phyloP scores from a whole-genome alignment of 2,329 filamentous ascomycete species.

The Neonectria ditissima region DNA sequence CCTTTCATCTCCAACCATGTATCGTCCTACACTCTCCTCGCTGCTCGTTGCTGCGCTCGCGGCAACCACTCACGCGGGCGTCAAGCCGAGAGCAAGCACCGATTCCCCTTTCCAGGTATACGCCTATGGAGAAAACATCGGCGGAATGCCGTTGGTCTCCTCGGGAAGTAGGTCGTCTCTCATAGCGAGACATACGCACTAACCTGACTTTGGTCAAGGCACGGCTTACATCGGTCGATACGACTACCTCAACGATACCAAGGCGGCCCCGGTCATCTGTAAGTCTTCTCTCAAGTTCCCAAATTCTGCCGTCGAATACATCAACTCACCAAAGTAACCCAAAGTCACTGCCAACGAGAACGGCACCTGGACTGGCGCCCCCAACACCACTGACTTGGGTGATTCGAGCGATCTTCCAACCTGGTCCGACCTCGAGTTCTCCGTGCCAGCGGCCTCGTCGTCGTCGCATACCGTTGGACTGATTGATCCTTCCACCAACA shows the following conservation, averaged over 20 bases:
- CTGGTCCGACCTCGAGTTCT: constrained; percentile 21
- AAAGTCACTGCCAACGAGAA: constrained; percentile 15
- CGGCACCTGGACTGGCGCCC: constrained; percentile 18
- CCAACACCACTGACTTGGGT: constrained; percentile 18
- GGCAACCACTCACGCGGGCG: background rate
- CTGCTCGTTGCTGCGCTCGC: background rate
- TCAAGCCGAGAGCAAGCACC: background rate
- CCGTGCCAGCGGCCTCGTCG: constrained; percentile 18
- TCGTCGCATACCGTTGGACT: constrained; percentile 21
- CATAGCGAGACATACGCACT: too few species aligned
- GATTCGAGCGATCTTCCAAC: constrained; percentile 14
- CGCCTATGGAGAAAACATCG: constrained; percentile 22
- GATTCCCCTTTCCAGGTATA: constrained; percentile 17
- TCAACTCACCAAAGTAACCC: background rate
- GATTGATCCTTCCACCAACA: constrained; percentile 1
- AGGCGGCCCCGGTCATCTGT: constrained; percentile 28
- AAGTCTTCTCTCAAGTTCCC: constrained; percentile 5
- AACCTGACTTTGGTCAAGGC: constrained; percentile 2
- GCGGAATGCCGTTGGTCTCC: constrained; percentile 18
- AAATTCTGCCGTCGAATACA: too few species aligned
- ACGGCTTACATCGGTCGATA: constrained; percentile 24
- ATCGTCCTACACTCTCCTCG: background rate
- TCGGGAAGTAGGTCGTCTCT: constrained; percentile 11
- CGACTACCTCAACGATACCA: constrained; percentile 6
- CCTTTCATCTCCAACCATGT: background rate